Evolutionary conservation across 306 rosid genomes (phyloP), one percentile per base, ranked within the genome.

Genomic region (Cicer cuneatum): DNA sequence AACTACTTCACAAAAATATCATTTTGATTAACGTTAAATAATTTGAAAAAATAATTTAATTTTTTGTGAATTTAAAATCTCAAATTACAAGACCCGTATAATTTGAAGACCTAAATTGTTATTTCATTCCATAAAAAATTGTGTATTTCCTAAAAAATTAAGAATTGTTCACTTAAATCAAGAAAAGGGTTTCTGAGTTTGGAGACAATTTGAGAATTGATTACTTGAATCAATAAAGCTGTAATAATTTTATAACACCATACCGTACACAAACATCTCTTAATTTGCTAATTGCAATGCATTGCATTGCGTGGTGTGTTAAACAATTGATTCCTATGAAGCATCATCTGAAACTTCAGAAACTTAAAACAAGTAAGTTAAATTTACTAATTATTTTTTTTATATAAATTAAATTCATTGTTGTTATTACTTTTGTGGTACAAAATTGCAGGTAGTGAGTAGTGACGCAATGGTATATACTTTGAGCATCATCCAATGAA

Each of bases 181-280:
- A 57, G 39, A 38, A 38, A 8, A 51, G 63, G 43, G 52, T 65
- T 59, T 72, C 41, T 18, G 41, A 71, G 5, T 65, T 38, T 9
- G 35, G 35, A 33, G 45, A 54, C 15, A 56, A 38, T 18, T 49
- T 61, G 9, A 42, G 69, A 62, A 66, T 61, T 52, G 73, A 75
- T 81, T 81, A 74, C 81, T 46, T 47, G 74, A 83, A 78, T 38
- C 81, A 61, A 74, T 83, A 78, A 78, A 83, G 78, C 71, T 69
- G 71, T 33, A 35, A 19, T n/a, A 43, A 33, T 60, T 69, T 39
- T 48, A 59, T 60, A 40, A 70, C 6, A 8, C 3, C 14, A 37
- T 0, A 46, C 39, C 39, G 78, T 63, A 53, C 69, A 43, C 14
- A 53, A 67, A 49, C 58, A 48, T 59, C 16, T 53, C 45, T 79